Conservation (phyloP, 148 eudicot species). For the Vaccinium vitisidaea region DNA sequence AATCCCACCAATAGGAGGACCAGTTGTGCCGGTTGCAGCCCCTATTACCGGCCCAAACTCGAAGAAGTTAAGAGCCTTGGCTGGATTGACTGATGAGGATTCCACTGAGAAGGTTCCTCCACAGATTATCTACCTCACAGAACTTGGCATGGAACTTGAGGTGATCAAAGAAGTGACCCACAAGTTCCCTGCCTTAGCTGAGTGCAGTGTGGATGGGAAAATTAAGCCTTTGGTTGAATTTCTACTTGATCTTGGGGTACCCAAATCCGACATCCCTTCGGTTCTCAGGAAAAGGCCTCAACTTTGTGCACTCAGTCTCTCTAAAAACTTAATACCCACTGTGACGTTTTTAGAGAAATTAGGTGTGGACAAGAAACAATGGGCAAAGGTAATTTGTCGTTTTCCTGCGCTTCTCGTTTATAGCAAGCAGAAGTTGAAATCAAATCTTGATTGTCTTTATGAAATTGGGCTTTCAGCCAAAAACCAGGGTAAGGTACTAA, state of each 20-base stretch:
- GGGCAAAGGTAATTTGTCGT: conserved; percentile 79
- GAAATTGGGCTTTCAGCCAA: conserved; percentile 74
- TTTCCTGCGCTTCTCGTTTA: conserved; percentile 81
- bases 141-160: conserved; percentile 78
- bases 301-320: conserved; percentile 74
- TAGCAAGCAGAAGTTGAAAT: conserved; percentile 63
- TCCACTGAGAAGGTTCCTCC: conserved; percentile 58
- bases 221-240: conserved; percentile 76
- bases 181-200: conserved; percentile 81
- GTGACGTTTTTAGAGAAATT: conserved; percentile 68
- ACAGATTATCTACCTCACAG: conserved; percentile 59
- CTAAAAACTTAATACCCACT: conserved; percentile 81
- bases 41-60: conserved; percentile 29
- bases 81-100: conserved; percentile 52
- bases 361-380: conserved; percentile 71
- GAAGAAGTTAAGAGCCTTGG: conserved; percentile 57
- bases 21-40: conserved; percentile 30
- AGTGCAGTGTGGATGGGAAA: conserved; percentile 82
- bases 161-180: conserved; percentile 55
- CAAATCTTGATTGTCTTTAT: conserved; percentile 69
- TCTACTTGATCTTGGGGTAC: conserved; percentile 75
- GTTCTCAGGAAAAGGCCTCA: conserved; percentile 80
- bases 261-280: conserved; percentile 62
- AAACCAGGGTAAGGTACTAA: conserved; percentile 61
- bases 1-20: conserved; percentile 33